Evolutionary conservation across 495 filamentous ascomycete species (phyloP), one percentile per base, ranked within the genome.

Genomic region (Clohesyomyces aquaticus): DNA sequence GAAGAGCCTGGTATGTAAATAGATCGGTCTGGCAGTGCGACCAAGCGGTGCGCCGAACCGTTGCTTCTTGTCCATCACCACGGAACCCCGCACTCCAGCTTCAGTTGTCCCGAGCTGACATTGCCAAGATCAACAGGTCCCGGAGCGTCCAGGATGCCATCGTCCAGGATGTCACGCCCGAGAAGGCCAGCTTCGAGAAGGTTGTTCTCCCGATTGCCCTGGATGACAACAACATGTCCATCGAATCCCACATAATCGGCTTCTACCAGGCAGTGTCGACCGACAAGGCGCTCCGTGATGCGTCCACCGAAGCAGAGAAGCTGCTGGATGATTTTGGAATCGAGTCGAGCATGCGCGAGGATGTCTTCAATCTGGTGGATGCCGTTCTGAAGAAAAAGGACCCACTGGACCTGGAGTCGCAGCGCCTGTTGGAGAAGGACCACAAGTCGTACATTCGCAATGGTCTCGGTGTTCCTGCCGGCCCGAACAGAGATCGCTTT

Each of bases 131-230:
- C 62, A 82, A 87, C 22, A 78, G 72, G 45, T 89, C 87, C 16
- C 86, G 87, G 49, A 75, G 77, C 11, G 72, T 94, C 32, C 84
- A 94, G 59, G 90, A 98, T 77, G 81, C 81, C 55, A 80, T 96
- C 28, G 91, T 88, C 22, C 80, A 80, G 55, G 81, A 85, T 29
- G 79, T 96, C 61, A 84, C 79, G 55, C 79, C 82, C 21, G 81
- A 85, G 16, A 79, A 80, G 27, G 79, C 79, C 2, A 66, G 69
- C 27, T 81, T 81, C 70, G 53, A 70, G 19, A 77, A 77, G 55
- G 75, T 77, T 16, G 6, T 79, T 3, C 68, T 80, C 25, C 78
- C 76, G 18, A 71, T 80, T 59, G 80, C 78, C 10, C 71, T 67
- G n/a, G 74, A 77, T 46, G 80, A 81, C 59, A 79, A 82, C 63